Base-by-base conservation (phyloP, 106 monocot genomes). In the Ottelia alismoides region DNA sequence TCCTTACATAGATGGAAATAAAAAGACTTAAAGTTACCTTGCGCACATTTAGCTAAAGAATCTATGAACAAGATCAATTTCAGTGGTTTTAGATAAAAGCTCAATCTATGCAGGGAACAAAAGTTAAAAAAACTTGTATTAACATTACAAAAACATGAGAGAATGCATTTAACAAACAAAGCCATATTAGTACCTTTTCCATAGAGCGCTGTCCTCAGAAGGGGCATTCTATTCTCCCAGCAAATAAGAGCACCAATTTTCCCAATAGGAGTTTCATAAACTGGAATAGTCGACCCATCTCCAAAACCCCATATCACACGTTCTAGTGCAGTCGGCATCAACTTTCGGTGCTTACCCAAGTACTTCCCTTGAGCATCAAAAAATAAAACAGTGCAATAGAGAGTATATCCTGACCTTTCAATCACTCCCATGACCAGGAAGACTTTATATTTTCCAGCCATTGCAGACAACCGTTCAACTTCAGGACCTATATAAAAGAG, bases 161-260 rank as follows among this genome's bases (percentile, higher is more conserved):
- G n/a, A n/a, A n/a, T n/a, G n/a, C n/a, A n/a, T n/a, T n/a, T n/a
- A n/a, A n/a, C n/a, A n/a, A n/a, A n/a, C n/a, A n/a, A n/a, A n/a
- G n/a, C n/a, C n/a, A n/a, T n/a, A n/a, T n/a, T n/a, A n/a, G n/a
- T 70, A 85, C 96, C 96, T 98, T 98, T 98, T 45, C 72, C 96
- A 75, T 98, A 98, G 10, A 89, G 52, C 45, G 96, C 89, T 24
- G 89, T 89, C 61, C 96, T 82, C 45, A 85, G 30, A 50, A 98
- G 78, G 31, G 96, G 89, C 96, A 98, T 98, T 58, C 74, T 76
- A 52, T 98, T 98, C 52, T 98, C 96, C 96, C 96, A 98, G 76
- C 96, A 98, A 72, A 96, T 96, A 44, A 96, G 85, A 28, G 81
- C 88, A 28, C 89, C 96, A 26, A 96, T 89, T 67, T 76, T 96